These are phyloP conservation scores for Cryptococcus sp. DNA, from an alignment of 1,284 basidiomycete genomes.

Conservation along the genomic window DNA sequence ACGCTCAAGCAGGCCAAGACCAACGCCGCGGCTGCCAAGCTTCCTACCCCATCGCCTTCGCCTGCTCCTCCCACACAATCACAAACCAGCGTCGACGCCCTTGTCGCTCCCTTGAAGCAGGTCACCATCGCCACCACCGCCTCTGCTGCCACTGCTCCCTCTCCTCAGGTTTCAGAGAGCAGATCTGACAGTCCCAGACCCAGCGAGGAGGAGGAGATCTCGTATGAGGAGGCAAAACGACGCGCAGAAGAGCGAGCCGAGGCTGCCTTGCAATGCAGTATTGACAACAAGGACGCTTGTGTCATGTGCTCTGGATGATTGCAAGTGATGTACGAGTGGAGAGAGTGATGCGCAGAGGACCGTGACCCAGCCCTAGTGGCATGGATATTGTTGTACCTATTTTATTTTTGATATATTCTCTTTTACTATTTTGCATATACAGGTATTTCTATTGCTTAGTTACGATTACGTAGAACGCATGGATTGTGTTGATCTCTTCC, in stretches of 20 bases:
- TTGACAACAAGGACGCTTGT: conserved; percentile 56
- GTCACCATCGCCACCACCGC: conserved; percentile 48
- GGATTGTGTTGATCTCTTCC: too few species aligned
- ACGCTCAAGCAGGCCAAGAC: conserved; percentile 62
- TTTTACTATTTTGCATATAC: too few species aligned
- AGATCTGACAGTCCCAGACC: conserved; percentile 35
- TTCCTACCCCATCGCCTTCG: conserved; percentile 8
- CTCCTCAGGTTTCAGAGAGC: conserved; percentile 24
- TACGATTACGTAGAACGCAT: too few species aligned
- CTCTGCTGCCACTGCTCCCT: conserved; percentile 20
- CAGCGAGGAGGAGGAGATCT: conserved; percentile 52
- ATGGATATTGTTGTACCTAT: too few species aligned
- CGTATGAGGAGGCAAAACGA: conserved; percentile 55
- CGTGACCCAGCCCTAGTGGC: too few species aligned
- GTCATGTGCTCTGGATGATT: conserved; percentile 53
- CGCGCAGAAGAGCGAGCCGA: conserved; percentile 53
- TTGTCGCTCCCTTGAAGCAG: conserved; percentile 45
- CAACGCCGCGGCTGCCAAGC: conserved; percentile 26
- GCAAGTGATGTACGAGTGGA: too few species aligned
- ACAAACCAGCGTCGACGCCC: conserved; percentile 19
- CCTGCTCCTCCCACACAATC: conserved; percentile 18
- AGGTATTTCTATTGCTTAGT: too few species aligned
- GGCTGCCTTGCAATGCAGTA: conserved; percentile 54
- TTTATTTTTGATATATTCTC: too few species aligned
- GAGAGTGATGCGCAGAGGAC: too few species aligned